Evolutionary conservation across 352 stramenopile genomes (phyloP).

Genomic region (Phytopythium helicoides): DNA sequence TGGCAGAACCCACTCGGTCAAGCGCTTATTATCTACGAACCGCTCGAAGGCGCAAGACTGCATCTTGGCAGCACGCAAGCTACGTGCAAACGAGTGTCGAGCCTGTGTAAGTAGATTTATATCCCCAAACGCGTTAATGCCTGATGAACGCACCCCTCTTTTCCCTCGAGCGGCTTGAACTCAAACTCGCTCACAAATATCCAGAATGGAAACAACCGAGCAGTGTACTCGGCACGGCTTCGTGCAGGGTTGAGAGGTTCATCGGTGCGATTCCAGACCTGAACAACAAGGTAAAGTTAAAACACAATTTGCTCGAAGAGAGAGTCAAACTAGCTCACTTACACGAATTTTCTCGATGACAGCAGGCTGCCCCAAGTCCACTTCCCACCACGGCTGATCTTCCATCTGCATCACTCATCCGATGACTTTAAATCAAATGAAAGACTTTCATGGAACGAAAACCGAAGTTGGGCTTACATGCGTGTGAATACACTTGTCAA

Average conservation of each 20-base stretch:
- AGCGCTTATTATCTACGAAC: slow-evolving; percentile 70
- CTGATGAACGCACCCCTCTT: slow-evolving; percentile 74
- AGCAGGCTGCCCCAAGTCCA: slow-evolving; percentile 82
- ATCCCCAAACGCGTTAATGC: no score
- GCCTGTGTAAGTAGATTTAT: no score
- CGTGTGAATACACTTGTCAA: slow-evolving; percentile 85
- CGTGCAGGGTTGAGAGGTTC: slow-evolving; percentile 77
- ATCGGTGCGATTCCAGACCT: slow-evolving; percentile 91
- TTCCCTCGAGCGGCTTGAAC: slow-evolving; percentile 79
- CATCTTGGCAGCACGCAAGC: slow-evolving; percentile 79
- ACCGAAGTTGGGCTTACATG: no score
- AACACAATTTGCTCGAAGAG: no score
- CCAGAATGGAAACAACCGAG: slow-evolving; percentile 90
- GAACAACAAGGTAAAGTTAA: not conserved
- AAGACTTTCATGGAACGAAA: no score
- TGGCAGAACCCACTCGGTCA: slow-evolving; percentile 89
- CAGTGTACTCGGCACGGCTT: slow-evolving; percentile 69
- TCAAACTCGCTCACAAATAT: slow-evolving; percentile 90
- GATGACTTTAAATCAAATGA: no score
- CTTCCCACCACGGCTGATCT: slow-evolving; percentile 92
- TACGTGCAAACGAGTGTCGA: no score
- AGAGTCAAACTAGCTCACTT: not conserved
- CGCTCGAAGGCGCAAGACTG: slow-evolving; percentile 78
- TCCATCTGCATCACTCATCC: slow-evolving; percentile 83
- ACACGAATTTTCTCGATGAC: slow-evolving; percentile 81